phyloP scores from a whole-genome alignment of 805 yeast genomes.

The Candida dendrica region DNA sequence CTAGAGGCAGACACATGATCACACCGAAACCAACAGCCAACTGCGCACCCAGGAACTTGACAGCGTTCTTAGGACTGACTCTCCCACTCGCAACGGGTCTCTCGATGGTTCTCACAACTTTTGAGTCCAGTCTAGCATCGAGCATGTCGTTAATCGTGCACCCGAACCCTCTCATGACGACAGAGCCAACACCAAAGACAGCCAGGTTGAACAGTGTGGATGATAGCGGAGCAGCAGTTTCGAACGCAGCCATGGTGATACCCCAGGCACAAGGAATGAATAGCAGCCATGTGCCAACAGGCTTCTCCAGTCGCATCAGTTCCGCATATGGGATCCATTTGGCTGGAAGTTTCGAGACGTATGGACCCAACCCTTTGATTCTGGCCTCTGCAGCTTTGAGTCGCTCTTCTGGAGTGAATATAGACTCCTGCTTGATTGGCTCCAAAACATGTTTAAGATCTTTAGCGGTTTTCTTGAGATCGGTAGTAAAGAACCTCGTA shows the following conservation, averaged over 20 bases:
- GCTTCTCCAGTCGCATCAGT: conserved; percentile 85
- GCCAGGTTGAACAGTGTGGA: conserved; percentile 56
- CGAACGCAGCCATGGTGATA: conserved; percentile 79
- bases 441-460: background rate
- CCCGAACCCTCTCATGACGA: conserved; percentile 96
- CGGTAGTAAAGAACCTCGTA: background rate
- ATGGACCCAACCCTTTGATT: conserved; percentile 38
- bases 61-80: conserved; percentile 64
- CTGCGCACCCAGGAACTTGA: conserved; percentile 65
- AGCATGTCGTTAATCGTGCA: conserved; percentile 90
- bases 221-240: conserved; percentile 59
- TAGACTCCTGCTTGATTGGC: background rate
- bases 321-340: conserved; percentile 86
- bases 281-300: conserved; percentile 88
- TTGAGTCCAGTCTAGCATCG: conserved; percentile 75
- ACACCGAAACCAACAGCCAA: conserved; percentile 67
- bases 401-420: conserved; percentile 1
- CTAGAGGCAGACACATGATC: conserved; percentile 63
- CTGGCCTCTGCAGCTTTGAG: background rate
- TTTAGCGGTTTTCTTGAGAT: background rate
- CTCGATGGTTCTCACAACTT: conserved; percentile 82
- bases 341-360: conserved; percentile 59
- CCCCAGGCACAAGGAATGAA: conserved; percentile 90
- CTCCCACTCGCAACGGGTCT: conserved; percentile 92
- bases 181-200: conserved; percentile 75